Base-by-base conservation (phyloP, 257 asterid genomes). In the Jacaranda copaia region DNA sequence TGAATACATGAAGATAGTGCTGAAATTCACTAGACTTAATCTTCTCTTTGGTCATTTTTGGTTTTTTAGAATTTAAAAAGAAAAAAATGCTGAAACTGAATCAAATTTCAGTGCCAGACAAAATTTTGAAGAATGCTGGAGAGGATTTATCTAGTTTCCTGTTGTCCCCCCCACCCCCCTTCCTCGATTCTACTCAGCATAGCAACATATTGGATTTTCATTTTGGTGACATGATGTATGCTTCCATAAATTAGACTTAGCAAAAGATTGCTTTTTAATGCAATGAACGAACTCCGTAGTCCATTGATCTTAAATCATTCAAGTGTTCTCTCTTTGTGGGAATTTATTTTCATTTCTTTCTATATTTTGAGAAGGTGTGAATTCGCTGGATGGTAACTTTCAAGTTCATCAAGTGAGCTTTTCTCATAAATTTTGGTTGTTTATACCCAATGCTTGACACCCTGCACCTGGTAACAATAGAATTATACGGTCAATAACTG, bases 341-440 rank as follows among this genome's bases (percentile, higher is more conserved):
- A 71, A 4, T 66, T 25, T 51, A 9, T 39, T 16, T 19, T 20
- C 36, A 56, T 65, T 62, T 64, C 36, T 51, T 70, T 70, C 58
- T 70, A 5, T 35, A 6, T 25, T 52, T 75, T 56, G 35, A 42
- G 70, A 63, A 57, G 43, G 65, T 78, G 59, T 38, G 43, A 43
- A 45, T 15, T 40, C 39, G 1, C 42, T 67, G 75, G 66, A 43
- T 67, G 57, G 57, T 63, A 13, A 16, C 45, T 13, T 49, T 11
- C 12, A 32, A 49, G 36, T 56, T 45, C 46, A 45, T 38, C 16
- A 38, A 46, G 13, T 38, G 74, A 35, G 72, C 16, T 19, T 15
- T 60, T 66, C 61, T 77, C 72, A 36, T 43, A 39, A 19, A 36
- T 60, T 49, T 25, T 51, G 45, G 53, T 38, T 73, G 69, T 69